Evolutionary conservation across 306 rosid genomes (phyloP).

Genomic region (Trifolium repens): DNA sequence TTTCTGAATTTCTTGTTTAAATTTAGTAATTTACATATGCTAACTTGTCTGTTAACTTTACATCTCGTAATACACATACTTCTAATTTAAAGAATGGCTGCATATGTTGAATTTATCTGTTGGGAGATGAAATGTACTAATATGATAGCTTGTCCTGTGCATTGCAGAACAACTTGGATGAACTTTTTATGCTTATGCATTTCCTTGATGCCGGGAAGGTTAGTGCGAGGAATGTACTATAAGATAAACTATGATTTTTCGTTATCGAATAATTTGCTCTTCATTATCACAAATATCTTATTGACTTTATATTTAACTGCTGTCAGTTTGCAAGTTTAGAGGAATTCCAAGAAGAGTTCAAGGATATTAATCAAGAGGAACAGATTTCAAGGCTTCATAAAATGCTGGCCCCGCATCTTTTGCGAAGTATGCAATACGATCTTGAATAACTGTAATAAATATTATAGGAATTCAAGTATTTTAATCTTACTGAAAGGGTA

Average conservation of each 20-base stretch:
- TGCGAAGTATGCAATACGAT: constrained; percentile 73
- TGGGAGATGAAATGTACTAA: constrained; percentile 45
- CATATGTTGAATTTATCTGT: constrained; percentile 35
- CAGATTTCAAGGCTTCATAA: constrained; percentile 94
- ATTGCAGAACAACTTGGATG: constrained; percentile 95
- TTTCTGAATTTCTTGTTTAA: constrained; percentile 27
- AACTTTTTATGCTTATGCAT: constrained; percentile 99
- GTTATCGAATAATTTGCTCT: constrained; percentile 35
- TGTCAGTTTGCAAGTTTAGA: constrained; percentile 94
- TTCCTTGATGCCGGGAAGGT: constrained; percentile 99
- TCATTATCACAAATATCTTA: constrained; percentile 40
- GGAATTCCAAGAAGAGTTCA: constrained; percentile 98
- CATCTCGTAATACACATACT: constrained; percentile 40
- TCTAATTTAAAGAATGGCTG: constrained; percentile 29
- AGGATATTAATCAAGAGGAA: constrained; percentile 97
- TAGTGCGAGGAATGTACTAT: constrained; percentile 47
- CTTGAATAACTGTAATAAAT: constrained; percentile 29
- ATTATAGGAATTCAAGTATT: not conserved
- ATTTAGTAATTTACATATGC: constrained; percentile 32
- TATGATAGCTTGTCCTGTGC: constrained; percentile 38
- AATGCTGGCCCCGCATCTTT: constrained; percentile 97
- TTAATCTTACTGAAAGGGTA: constrained; percentile 5
- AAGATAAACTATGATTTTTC: constrained; percentile 34
- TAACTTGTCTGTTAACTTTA: constrained; percentile 44
- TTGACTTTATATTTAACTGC: constrained; percentile 27